A percentile compares a stretch with the other conserved stretches of the same genome.
Conservation (phyloP, 768 basidiomycete species). For the Lactarius sanguifluus region DNA sequence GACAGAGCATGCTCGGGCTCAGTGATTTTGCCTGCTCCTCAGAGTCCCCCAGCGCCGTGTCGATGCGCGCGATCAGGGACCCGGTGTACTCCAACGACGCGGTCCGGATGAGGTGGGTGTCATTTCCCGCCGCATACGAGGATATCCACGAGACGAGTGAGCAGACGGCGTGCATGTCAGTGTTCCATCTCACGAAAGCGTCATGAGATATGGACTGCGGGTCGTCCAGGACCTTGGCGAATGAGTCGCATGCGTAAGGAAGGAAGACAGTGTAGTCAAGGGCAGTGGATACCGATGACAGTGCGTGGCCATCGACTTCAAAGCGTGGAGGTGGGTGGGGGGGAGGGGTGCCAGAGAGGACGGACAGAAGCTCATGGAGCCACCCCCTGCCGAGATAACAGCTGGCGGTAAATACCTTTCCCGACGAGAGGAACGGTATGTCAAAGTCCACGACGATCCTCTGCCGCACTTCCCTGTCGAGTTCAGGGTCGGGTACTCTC, state of each 20-base stretch:
- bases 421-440: constrained; percentile 50
- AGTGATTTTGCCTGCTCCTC: constrained; percentile 1
- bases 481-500: constrained; percentile 3
- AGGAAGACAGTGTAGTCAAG: constrained; percentile 41
- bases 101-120: constrained; percentile 22
- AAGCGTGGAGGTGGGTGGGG: constrained; percentile 36
- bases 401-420: constrained; percentile 48
- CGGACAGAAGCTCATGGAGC: constrained; percentile 55
- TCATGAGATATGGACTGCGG: constrained; percentile 45
- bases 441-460: constrained; percentile 50
- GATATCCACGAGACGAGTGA: constrained; percentile 24
- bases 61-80: constrained; percentile 24
- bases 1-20: constrained; percentile 5
- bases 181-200: constrained; percentile 41
- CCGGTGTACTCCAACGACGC: constrained; percentile 21
- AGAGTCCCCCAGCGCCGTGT: constrained; percentile 15
- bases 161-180: constrained; percentile 40
- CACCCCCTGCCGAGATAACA: constrained; percentile 62
- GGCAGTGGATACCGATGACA: constrained; percentile 46
- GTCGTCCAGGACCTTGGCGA: constrained; percentile 43
- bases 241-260: constrained; percentile 26
- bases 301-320: constrained; percentile 42
- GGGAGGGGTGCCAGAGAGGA: constrained; percentile 36
- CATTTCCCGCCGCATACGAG: background rate
- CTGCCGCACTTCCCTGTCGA: constrained; percentile 23